Percentiles rank a stretch among this genome's conserved stretches.
phyloP scores from a whole-genome alignment of 1,284 basidiomycete species.

The Sanghuangporus weigelae region DNA sequence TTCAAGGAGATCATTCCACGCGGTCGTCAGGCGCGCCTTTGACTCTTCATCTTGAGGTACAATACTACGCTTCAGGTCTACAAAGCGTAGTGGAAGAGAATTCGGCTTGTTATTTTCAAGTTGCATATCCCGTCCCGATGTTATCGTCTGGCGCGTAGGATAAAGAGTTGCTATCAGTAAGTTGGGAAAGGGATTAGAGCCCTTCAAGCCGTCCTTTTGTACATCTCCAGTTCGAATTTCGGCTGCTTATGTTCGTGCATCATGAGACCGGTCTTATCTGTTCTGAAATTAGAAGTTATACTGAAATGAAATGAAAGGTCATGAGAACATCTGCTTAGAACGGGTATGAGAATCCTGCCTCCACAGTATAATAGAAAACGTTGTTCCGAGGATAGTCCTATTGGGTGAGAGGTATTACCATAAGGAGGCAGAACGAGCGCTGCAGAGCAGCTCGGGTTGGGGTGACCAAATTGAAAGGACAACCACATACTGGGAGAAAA shows the following conservation, averaged over 20 bases:
- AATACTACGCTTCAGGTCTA: slow-evolving; percentile 52
- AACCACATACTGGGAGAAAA: too few species aligned
- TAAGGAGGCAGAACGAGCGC: too few species aligned
- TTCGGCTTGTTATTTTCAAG: not conserved
- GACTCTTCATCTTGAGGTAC: slow-evolving; percentile 44
- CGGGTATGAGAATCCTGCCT: not conserved
- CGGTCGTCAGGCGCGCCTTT: slow-evolving; percentile 41
- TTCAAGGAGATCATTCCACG: slow-evolving; percentile 53
- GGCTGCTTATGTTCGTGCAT: not conserved
- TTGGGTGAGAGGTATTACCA: too few species aligned
- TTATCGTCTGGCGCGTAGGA: not conserved
- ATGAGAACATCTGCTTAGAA: not conserved
- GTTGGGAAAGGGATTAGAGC: not conserved
- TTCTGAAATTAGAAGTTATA: not conserved
- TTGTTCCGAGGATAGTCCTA: not conserved
- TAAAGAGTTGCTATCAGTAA: not conserved
- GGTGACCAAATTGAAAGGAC: too few species aligned
- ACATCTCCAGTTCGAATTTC: not conserved
- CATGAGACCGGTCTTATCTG: not conserved
- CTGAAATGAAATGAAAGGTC: not conserved
- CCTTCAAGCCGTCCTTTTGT: not conserved
- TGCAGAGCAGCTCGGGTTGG: too few species aligned
- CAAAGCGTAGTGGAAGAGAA: slow-evolving; percentile 30
- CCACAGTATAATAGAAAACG: not conserved
- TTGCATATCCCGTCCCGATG: not conserved